Conservation (phyloP, 2,329 filamentous ascomycete species). For the Ilyonectria destructans region DNA sequence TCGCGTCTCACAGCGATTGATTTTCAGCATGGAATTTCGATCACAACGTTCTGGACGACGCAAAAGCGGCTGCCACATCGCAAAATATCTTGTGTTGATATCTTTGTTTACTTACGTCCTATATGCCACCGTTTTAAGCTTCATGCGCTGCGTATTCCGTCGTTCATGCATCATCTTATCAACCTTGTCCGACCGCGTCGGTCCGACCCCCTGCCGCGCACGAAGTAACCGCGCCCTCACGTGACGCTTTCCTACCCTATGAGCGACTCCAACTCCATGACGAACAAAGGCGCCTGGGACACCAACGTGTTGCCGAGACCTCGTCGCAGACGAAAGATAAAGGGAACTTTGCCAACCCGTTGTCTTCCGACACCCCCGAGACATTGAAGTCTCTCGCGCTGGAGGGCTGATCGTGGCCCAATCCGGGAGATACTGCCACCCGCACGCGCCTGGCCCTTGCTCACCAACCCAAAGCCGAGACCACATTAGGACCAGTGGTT, state of each 20-base stretch:
- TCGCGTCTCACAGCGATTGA: constrained; percentile 46
- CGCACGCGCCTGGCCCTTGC: constrained; percentile 23
- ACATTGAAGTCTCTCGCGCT: constrained; percentile 29
- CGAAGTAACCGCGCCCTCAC: constrained; percentile 41
- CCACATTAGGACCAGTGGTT: constrained; percentile 35
- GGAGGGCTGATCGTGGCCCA: constrained; percentile 12
- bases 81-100: not conserved
- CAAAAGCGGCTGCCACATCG: not conserved
- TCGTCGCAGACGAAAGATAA: constrained; percentile 33
- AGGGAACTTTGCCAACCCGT: constrained; percentile 3
- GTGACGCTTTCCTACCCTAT: constrained; percentile 28
- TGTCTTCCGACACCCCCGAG: constrained; percentile 31
- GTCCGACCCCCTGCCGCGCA: constrained; percentile 1
- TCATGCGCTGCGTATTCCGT: constrained; percentile 16
- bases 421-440: constrained; percentile 12
- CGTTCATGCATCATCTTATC: constrained; percentile 23
- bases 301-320: constrained; percentile 27
- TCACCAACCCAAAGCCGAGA: constrained; percentile 29
- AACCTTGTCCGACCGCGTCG: constrained; percentile 31
- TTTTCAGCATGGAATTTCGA: constrained; percentile 31
- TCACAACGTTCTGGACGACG: constrained; percentile 18
- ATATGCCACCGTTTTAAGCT: not conserved
- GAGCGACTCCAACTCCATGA: constrained; percentile 27
- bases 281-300: not conserved
- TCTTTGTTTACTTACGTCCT: not conserved